Percentiles rank a stretch among this genome's conserved stretches.
These are phyloP conservation scores for Carpinus fangiana DNA, from an alignment of 306 rosid genomes.

Conservation along the genomic window DNA sequence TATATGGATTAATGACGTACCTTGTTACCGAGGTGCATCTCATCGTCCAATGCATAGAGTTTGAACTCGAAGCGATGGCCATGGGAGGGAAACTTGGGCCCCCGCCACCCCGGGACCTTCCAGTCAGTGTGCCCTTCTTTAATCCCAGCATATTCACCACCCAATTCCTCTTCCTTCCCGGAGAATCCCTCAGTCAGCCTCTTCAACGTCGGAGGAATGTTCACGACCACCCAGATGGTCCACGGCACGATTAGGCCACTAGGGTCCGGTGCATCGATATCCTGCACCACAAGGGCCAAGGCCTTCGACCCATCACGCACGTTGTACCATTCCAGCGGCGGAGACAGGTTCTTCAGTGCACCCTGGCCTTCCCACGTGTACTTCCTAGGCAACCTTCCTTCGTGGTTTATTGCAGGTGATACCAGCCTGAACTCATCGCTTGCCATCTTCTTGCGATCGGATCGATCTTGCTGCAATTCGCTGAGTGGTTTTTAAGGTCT, in stretches of 20 bases:
- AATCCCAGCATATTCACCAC: constrained; percentile 44
- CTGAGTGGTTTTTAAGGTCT: not conserved
- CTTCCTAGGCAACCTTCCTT: constrained; percentile 63
- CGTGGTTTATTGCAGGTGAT: constrained; percentile 51
- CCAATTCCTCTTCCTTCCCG: constrained; percentile 52
- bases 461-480: not conserved
- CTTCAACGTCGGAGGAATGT: constrained; percentile 57
- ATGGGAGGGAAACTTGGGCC: constrained; percentile 58
- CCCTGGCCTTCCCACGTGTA: constrained; percentile 79
- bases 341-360: constrained; percentile 69
- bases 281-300: constrained; percentile 69
- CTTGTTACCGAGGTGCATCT: constrained; percentile 68
- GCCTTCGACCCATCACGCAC: constrained; percentile 62
- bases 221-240: constrained; percentile 75
- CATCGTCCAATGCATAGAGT: constrained; percentile 77
- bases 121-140: constrained; percentile 67
- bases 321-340: constrained; percentile 89
- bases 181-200: constrained; percentile 77
- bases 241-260: constrained; percentile 60
- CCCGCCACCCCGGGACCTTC: constrained; percentile 81
- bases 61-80: constrained; percentile 71
- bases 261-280: constrained; percentile 74
- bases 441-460: constrained; percentile 39
- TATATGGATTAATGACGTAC: constrained; percentile 17
- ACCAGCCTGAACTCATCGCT: constrained; percentile 63